A percentile compares a stretch with the other conserved stretches of the same genome.
These are phyloP conservation scores for Exidia glandulosa DNA, from an alignment of 768 basidiomycete species.

Conservation along the genomic window DNA sequence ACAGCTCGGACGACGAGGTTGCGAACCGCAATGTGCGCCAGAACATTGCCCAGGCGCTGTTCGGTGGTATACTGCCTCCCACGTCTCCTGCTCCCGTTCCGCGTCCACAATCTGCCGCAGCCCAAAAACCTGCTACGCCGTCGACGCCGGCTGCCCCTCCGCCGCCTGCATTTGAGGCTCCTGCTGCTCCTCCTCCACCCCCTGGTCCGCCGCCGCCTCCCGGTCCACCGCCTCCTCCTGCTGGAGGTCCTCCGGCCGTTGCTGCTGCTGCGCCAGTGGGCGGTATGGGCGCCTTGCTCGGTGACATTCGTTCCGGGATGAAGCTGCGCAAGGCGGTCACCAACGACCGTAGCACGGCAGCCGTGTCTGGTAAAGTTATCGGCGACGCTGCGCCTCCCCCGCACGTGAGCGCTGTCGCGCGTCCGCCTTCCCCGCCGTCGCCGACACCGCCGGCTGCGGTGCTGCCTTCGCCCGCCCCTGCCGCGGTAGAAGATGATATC, in stretches of 20 bases:
- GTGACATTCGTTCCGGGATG: conserved; percentile 67
- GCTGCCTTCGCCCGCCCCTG: conserved; percentile 20
- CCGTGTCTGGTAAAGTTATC: conserved; percentile 64
- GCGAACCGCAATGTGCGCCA: conserved; percentile 50
- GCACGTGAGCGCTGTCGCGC: conserved; percentile 50
- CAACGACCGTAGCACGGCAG: conserved; percentile 66
- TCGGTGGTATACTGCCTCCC: conserved; percentile 55
- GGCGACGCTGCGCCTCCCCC: conserved; percentile 61
- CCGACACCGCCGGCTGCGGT: conserved; percentile 14
- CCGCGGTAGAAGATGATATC: background rate
- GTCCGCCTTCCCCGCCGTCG: conserved; percentile 32
- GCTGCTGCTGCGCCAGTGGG: conserved; percentile 33
- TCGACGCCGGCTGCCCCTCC: conserved; percentile 21
- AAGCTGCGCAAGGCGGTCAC: conserved; percentile 68
- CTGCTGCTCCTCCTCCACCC: conserved; percentile 20
- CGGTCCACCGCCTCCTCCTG: conserved; percentile 16
- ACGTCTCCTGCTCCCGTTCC: conserved; percentile 18
- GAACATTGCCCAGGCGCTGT: conserved; percentile 69
- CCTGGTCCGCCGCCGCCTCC: conserved; percentile 21
- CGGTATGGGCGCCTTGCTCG: conserved; percentile 51
- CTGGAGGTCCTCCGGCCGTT: conserved; percentile 20
- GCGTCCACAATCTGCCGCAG: conserved; percentile 7
- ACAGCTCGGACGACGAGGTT: conserved; percentile 73
- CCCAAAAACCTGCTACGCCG: conserved; percentile 21
- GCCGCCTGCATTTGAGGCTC: conserved; percentile 20